Evolutionary conservation across 192 early-diverging fungal genomes (phyloP), one percentile per base, ranked within the genome.

Genomic region (Linnemannia elongata): DNA sequence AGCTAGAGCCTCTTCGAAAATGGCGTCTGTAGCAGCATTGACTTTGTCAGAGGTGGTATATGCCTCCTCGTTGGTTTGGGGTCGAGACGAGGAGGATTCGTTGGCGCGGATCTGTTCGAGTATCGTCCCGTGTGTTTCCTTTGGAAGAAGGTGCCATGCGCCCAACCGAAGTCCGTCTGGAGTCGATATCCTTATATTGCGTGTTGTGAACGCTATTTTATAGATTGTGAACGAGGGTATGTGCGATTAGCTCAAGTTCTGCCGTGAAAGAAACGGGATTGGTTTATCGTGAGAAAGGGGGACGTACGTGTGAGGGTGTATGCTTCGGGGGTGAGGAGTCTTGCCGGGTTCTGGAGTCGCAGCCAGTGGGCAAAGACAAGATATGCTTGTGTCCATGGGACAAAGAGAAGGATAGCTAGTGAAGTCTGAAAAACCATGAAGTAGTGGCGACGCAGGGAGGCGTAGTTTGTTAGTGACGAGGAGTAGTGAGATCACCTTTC

Each of bases 331-430:
- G 75, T 86, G 44, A 80, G 79, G 17, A 86, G 63, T n/a, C 84
- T 35, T 8, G 78, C 74, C 72, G 84, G 84, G 45, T 86, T 86
- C 27, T 86, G 75, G 33, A 86, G 63, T 24, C 79, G 69, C 1
- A 86, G 57, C 84, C 84, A 86, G 63, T 86, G 84, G 15, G 84
- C 84, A 74, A 86, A 86, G 60, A 86, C 84, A 1, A 86, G 71
- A 57, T 86, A 86, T 8, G 84, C 84, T 39, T 86, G 84, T 17
- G 84, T 86, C 84, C 84, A 86, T n/a, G 84, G 84, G 3, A 86
- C 69, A 49, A 86, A 86, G 35, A 86, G 60, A 35, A 86, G 79
- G n/a, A 86, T 77, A 27, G 75, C 84, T 0, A 86, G 84, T 3
- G 84, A 80, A n/a, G 84, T 86, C 84, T 86, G 74, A 13, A 27